Evolutionary conservation across 2,329 filamentous ascomycete genomes (phyloP).

Genomic region (Fusarium sp.): DNA sequence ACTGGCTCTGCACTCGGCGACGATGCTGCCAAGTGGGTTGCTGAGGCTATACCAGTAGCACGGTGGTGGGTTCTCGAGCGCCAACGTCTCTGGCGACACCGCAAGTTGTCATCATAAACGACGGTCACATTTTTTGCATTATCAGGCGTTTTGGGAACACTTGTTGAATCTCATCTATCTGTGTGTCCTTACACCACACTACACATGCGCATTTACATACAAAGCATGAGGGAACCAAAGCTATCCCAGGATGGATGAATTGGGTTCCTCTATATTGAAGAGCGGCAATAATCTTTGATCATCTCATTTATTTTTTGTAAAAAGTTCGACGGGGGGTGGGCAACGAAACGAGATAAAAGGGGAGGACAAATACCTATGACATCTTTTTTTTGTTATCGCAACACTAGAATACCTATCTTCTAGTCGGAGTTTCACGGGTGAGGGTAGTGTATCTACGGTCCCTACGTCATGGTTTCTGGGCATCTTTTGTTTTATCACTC

Average conservation of each 20-base stretch:
- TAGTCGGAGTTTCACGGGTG: slow-evolving; percentile 14
- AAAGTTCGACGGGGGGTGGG: slow-evolving; percentile 14
- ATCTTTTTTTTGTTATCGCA: slow-evolving; percentile 5
- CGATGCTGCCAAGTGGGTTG: slow-evolving; percentile 47
- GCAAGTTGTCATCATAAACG: slow-evolving; percentile 25
- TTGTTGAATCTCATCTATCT: slow-evolving; percentile 17
- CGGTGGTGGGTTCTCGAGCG: slow-evolving; percentile 42
- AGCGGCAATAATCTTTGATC: slow-evolving; percentile 20
- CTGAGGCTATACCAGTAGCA: slow-evolving; percentile 40
- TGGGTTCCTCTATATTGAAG: slow-evolving; percentile 9
- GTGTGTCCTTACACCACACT: not conserved
- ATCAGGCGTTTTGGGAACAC: slow-evolving; percentile 26
- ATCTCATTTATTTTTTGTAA: slow-evolving; percentile 16
- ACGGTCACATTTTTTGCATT: slow-evolving; percentile 21
- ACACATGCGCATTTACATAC: slow-evolving; percentile 16
- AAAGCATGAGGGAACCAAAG: slow-evolving; percentile 9
- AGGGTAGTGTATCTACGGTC: slow-evolving; percentile 12
- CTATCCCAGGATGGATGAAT: slow-evolving; percentile 26
- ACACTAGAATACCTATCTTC: slow-evolving; percentile 6
- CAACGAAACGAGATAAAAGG: slow-evolving; percentile 25
- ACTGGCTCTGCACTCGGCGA: slow-evolving; percentile 36
- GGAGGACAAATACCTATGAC: slow-evolving; percentile 7
- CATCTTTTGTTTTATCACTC: slow-evolving; percentile 8
- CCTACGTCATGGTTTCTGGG: slow-evolving; percentile 15
- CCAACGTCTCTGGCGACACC: slow-evolving; percentile 41